Conservation (phyloP, 805 yeast genomes). For the Wickerhamomyces queroliae region DNA sequence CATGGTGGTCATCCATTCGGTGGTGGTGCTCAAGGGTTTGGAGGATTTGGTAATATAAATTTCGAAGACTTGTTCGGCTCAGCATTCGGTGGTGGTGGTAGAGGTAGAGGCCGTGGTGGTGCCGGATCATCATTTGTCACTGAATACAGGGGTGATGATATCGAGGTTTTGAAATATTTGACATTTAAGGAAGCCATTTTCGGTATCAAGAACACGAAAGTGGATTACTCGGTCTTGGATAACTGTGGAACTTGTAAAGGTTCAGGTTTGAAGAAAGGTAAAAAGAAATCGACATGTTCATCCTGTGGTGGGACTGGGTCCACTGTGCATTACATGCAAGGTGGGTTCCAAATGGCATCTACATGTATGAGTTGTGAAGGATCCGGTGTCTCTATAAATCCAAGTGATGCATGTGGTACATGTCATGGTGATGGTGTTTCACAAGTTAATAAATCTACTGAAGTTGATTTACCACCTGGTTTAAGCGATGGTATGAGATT, state of each 20-base stretch:
- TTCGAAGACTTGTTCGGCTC: constrained; percentile 62
- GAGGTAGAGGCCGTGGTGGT: constrained; percentile 23
- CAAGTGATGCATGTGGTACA: constrained; percentile 61
- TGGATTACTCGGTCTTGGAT: constrained; percentile 69
- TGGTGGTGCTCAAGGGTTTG: constrained; percentile 36
- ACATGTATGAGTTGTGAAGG: constrained; percentile 89
- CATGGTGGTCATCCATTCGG: constrained; percentile 45
- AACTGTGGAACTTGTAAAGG: constrained; percentile 80
- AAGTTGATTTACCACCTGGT: constrained; percentile 85
- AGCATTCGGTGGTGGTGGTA: constrained; percentile 37
- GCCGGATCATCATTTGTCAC: constrained; percentile 48
- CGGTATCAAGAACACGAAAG: constrained; percentile 59
- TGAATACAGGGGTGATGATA: constrained; percentile 84
- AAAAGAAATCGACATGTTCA: constrained; percentile 70
- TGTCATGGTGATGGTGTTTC: constrained; percentile 92
- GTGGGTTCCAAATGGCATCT: constrained; percentile 95
- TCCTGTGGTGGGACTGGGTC: constrained; percentile 94
- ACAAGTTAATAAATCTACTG: constrained; percentile 60
- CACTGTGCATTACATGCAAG: constrained; percentile 74
- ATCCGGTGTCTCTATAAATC: constrained; percentile 70
- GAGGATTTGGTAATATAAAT: constrained; percentile 30
- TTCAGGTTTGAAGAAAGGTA: constrained; percentile 75
- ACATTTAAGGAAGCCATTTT: constrained; percentile 83
- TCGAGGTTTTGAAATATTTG: constrained; percentile 71
- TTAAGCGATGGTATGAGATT: constrained; percentile 80